phyloP scores from a whole-genome alignment of 2,329 filamentous ascomycete species.

The Colletotrichum paranaense region DNA sequence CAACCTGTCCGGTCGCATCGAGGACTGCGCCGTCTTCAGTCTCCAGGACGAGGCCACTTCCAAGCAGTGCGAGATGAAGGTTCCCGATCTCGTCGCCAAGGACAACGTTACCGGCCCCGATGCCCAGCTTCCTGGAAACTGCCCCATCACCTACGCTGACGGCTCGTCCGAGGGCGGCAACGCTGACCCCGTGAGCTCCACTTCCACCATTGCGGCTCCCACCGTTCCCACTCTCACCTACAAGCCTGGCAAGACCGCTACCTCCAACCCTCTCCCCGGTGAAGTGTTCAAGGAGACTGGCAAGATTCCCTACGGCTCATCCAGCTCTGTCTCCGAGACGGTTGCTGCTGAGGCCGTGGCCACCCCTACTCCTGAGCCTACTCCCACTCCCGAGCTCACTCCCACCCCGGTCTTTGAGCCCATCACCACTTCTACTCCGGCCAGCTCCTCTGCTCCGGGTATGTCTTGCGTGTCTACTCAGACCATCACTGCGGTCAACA shows the following conservation, averaged over 20 bases:
- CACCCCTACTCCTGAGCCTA: slow-evolving; percentile 40
- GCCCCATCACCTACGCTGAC: slow-evolving; percentile 53
- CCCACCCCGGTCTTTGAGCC: slow-evolving; percentile 45
- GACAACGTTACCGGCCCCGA: slow-evolving; percentile 72
- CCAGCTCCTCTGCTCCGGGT: slow-evolving; percentile 33
- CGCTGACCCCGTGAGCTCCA: slow-evolving; percentile 7
- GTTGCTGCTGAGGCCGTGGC: slow-evolving; percentile 9
- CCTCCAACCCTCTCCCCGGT: slow-evolving; percentile 52
- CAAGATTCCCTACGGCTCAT: slow-evolving; percentile 30
- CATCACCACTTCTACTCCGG: slow-evolving; percentile 38
- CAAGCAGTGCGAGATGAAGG: slow-evolving; percentile 70
- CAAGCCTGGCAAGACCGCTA: slow-evolving; percentile 47
- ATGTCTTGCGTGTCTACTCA: slow-evolving; percentile 59
- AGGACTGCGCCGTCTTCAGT: slow-evolving; percentile 81
- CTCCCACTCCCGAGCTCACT: slow-evolving; percentile 23
- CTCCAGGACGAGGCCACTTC: slow-evolving; percentile 71
- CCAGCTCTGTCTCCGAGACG: slow-evolving; percentile 19
- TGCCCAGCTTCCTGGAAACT: slow-evolving; percentile 73
- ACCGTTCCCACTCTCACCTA: slow-evolving; percentile 49
- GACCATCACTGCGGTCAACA: slow-evolving; percentile 60
- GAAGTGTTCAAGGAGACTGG: slow-evolving; percentile 54
- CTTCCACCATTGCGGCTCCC: slow-evolving; percentile 26
- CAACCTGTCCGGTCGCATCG: slow-evolving; percentile 73
- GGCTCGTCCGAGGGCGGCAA: slow-evolving; percentile 36
- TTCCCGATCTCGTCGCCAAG: slow-evolving; percentile 63